These are phyloP conservation scores for Scheffersomyces lignicola DNA, from an alignment of 1,139 yeast species.

Conservation along the genomic window DNA sequence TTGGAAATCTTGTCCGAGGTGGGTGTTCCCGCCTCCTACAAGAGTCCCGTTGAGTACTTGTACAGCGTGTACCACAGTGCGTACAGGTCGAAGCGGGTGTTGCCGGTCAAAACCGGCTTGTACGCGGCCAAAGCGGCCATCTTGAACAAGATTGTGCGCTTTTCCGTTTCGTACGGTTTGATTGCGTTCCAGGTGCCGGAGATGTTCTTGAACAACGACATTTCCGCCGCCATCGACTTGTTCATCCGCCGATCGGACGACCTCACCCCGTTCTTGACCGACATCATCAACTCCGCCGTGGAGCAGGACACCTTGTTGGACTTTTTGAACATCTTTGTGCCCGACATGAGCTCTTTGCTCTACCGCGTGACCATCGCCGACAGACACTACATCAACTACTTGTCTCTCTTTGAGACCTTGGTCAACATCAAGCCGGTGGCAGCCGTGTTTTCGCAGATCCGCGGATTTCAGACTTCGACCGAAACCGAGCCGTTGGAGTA, in stretches of 20 bases:
- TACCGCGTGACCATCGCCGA: constrained; percentile 41
- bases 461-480: constrained; percentile 52
- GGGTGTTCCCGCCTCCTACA: constrained; percentile 36
- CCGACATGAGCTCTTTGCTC: constrained; percentile 37
- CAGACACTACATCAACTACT: constrained; percentile 49
- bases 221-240: constrained; percentile 25
- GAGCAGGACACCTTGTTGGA: constrained; percentile 69
- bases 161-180: constrained; percentile 66
- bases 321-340: constrained; percentile 56
- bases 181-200: constrained; percentile 71
- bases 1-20: constrained; percentile 56
- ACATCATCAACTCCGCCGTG: constrained; percentile 56
- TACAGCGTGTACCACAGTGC: constrained; percentile 43
- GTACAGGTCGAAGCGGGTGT: constrained; percentile 35
- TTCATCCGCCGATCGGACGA: constrained; percentile 34
- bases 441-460: constrained; percentile 54
- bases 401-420: constrained; percentile 59
- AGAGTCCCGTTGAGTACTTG: constrained; percentile 47
- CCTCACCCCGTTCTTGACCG: constrained; percentile 56
- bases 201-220: constrained; percentile 51
- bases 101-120: constrained; percentile 41
- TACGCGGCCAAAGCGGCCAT: constrained; percentile 39
- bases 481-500: constrained; percentile 45
- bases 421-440: constrained; percentile 66
- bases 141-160: constrained; percentile 50